Base-by-base conservation (phyloP, 345 rosid genomes). In the Brassica juncea region DNA sequence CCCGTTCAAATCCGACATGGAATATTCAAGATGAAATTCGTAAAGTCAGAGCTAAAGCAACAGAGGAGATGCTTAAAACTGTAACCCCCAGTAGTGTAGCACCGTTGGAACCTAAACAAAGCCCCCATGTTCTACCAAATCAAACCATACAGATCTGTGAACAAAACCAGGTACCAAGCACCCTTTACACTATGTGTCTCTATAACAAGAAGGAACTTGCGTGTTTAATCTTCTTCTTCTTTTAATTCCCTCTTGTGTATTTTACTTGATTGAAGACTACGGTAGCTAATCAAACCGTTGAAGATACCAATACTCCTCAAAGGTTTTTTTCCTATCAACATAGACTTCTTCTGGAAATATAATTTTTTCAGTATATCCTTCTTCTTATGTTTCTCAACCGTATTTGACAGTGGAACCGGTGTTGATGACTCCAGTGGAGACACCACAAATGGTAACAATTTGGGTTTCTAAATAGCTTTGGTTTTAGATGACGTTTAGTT, bases 31-130 rank as follows among this genome's bases (percentile, higher is more conserved):
- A 94, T 78, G 98, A 93, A 84, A 76, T 94, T 72, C 89, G 97
- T 19, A 89, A 87, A 89, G 93, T 93, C 82, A 90, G 94, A 84
- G 91, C 92, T 57, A 90, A 81, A 76, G 98, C 99, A 82, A 91
- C 97, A 28, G 93, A 94, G 75, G 94, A 90, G 74, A 83, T 93
- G 96, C 84, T 91, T 72, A 90, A 83, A 74, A 84, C 82, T 81
- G 72, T 74, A 27, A 60, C 80, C 30, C 85, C 87, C 69, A 76
- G 86, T 85, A 80, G 94, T 76, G 80, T 77, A 28, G 75, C 83
- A 71, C 75, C 85, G 65, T 71, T 59, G 25, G 19, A 75, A 32
- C 71, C 77, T 77, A 90, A 83, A 70, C 77, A 64, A 8, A 69
- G 70, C 54, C 64, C 70, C 72, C 74, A 68, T 71, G 74, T 73